Base-by-base conservation (phyloP, 805 yeast genomes). In the Candida coquimbonensis region DNA sequence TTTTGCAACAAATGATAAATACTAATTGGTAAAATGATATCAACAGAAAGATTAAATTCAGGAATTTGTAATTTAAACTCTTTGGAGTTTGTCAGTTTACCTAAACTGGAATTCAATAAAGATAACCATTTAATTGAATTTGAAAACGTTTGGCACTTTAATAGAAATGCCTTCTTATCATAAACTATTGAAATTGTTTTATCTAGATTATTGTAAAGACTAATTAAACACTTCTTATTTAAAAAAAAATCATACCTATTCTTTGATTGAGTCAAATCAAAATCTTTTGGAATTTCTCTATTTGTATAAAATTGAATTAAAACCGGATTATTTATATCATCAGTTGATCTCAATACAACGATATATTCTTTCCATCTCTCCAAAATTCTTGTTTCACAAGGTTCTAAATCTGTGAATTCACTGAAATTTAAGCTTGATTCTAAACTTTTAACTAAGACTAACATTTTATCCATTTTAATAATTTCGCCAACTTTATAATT, bases 301-400 rank as follows among this genome's bases (percentile, higher is more conserved):
- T 65, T 62, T 12, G 72, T 74, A 62, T 78, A 83, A 49, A 89
- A 76, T 55, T 88, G 89, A 1, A 88, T 49, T 4, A 69, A 60
- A 0, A 87, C 57, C 0, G 95, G 90, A 9, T 66, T 63, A 3
- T 65, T 68, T 0, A 56, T 40, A 47, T 70, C 64, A 14, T 77
- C 80, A 0, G 86, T 78, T n/a, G 77, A 73, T 48, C 91, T 67
- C 1, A 83, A 81, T 2, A 85, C 87, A 3, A 85, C 83, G 26
- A 79, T 66, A 57, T 80, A 87, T 59, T 90, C 96, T 49, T 74
- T 78, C 93, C 96, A 88, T 40, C 88, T 65, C 47, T 86, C 90
- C 9, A 71, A 49, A 1, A 85, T 72, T 43, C 83, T 64, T 0
- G 86, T 70, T 36, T 77, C 78, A 25, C 70, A 68, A 1, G 72